These are phyloP conservation scores for Exophiala spinifera DNA, from an alignment of 2,329 filamentous ascomycete species.

Conservation along the genomic window DNA sequence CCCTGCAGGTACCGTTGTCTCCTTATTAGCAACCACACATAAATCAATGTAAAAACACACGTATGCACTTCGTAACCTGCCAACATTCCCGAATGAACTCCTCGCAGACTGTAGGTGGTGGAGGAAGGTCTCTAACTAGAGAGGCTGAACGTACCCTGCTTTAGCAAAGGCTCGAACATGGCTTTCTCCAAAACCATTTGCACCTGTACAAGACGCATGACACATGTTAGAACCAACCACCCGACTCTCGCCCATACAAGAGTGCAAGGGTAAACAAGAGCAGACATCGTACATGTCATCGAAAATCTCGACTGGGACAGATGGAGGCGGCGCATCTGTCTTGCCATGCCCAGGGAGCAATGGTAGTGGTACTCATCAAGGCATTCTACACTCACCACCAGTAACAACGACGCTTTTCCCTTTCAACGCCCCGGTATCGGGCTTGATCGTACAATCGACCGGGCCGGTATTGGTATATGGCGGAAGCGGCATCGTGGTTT, in stretches of 20 bases:
- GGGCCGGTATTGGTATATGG: constrained; percentile 9
- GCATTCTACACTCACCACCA: constrained; percentile 22
- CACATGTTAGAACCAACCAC: not conserved
- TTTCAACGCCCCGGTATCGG: constrained; percentile 13
- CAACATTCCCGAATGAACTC: too few species aligned
- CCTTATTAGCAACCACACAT: not conserved
- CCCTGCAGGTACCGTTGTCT: not conserved
- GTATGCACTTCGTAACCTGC: too few species aligned
- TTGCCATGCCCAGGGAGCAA: too few species aligned
- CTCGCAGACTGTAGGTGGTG: too few species aligned
- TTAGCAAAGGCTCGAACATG: constrained; percentile 31
- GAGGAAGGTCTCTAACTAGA: too few species aligned
- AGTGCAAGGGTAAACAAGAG: too few species aligned
- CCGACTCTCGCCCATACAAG: too few species aligned
- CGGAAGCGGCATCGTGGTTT: not conserved
- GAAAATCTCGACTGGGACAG: too few species aligned
- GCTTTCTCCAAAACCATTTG: constrained; percentile 33
- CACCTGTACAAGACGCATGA: constrained; percentile 19
- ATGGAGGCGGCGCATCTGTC: too few species aligned
- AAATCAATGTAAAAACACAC: not conserved
- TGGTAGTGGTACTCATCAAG: too few species aligned
- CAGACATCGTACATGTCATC: too few species aligned
- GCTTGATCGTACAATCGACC: constrained; percentile 3
- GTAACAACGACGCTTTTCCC: constrained; percentile 34
- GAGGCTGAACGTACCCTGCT: constrained; percentile 25